A percentile compares a stretch with the other conserved stretches of the same genome.
These are phyloP conservation scores for Hanseniaspora taiwanica DNA, from an alignment of 805 yeast genomes.

Conservation along the genomic window DNA sequence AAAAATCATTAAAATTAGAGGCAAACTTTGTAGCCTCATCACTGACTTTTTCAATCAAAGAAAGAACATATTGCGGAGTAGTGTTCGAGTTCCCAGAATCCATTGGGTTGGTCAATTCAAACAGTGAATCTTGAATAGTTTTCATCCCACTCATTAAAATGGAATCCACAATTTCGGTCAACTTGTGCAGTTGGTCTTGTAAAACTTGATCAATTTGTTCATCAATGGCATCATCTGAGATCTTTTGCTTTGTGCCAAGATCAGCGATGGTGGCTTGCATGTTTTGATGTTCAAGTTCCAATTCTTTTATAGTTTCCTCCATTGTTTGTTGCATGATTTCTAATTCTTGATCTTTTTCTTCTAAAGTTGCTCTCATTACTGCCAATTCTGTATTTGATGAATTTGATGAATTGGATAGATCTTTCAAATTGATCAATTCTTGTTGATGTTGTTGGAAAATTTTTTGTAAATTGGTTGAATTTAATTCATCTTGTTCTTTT, in stretches of 20 bases:
- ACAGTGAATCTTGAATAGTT: slow-evolving; percentile 57
- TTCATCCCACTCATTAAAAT: slow-evolving; percentile 55
- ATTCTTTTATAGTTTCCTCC: slow-evolving; percentile 67
- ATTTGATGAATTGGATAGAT: slow-evolving; percentile 12
- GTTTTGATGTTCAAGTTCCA: slow-evolving; percentile 67
- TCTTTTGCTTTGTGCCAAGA: slow-evolving; percentile 36
- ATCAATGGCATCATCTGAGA: slow-evolving; percentile 39
- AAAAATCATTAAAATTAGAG: slow-evolving; percentile 54
- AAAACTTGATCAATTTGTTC: slow-evolving; percentile 46
- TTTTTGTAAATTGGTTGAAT: slow-evolving; percentile 47
- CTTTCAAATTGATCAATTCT: slow-evolving; percentile 43
- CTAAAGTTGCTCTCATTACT: slow-evolving; percentile 33
- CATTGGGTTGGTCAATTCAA: slow-evolving; percentile 64
- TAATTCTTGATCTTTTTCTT: slow-evolving; percentile 63
- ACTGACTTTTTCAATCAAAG: slow-evolving; percentile 58
- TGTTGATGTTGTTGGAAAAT: slow-evolving; percentile 48
- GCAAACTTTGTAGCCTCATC: slow-evolving; percentile 70
- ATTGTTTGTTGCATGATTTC: slow-evolving; percentile 69
- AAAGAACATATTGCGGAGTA: slow-evolving; percentile 53
- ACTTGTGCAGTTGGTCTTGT: slow-evolving; percentile 33
- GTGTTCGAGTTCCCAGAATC: slow-evolving; percentile 72
- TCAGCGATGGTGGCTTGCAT: slow-evolving; percentile 59
- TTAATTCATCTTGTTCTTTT: slow-evolving; percentile 46
- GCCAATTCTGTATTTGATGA: slow-evolving; percentile 7
- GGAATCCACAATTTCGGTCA: slow-evolving; percentile 52